phyloP scores from a whole-genome alignment of 805 yeast genomes.

The Komagataella populi region DNA sequence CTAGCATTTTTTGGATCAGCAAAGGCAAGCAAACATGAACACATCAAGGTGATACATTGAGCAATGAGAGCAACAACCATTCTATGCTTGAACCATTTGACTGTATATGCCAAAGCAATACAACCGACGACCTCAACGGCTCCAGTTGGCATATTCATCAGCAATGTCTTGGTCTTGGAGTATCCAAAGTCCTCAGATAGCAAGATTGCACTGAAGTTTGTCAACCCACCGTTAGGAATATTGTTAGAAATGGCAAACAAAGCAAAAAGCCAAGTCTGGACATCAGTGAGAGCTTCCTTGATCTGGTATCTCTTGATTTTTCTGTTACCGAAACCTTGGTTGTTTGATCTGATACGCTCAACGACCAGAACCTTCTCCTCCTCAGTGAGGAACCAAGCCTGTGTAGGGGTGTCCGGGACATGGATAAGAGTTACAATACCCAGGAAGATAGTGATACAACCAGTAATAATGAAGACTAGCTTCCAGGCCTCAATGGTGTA shows the following conservation, averaged over 20 bases:
- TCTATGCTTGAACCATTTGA: slow-evolving; percentile 15
- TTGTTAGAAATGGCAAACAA: slow-evolving; percentile 27
- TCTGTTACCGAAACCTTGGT: slow-evolving; percentile 44
- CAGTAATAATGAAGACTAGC: slow-evolving; percentile 39
- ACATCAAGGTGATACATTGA: slow-evolving; percentile 10
- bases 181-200: slow-evolving; percentile 22
- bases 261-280: slow-evolving; percentile 34
- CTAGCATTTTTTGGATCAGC: slow-evolving; percentile 11
- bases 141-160: slow-evolving; percentile 25
- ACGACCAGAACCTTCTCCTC: slow-evolving; percentile 32
- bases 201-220: slow-evolving; percentile 32
- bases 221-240: slow-evolving; percentile 44
- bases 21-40: slow-evolving; percentile 15
- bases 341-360: slow-evolving; percentile 37
- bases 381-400: slow-evolving; percentile 23
- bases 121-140: slow-evolving; percentile 21
- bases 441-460: slow-evolving; percentile 35
- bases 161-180: slow-evolving; percentile 12
- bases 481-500: slow-evolving; percentile 39
- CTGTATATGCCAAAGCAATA: slow-evolving; percentile 13
- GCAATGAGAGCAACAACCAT: slow-evolving; percentile 17
- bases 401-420: slow-evolving; percentile 30
- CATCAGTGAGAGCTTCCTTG: slow-evolving; percentile 34
- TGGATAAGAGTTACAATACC: slow-evolving; percentile 32
- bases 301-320: slow-evolving; percentile 42